phyloP scores from a whole-genome alignment of 306 rosid species.

The Acacia acuminata region DNA sequence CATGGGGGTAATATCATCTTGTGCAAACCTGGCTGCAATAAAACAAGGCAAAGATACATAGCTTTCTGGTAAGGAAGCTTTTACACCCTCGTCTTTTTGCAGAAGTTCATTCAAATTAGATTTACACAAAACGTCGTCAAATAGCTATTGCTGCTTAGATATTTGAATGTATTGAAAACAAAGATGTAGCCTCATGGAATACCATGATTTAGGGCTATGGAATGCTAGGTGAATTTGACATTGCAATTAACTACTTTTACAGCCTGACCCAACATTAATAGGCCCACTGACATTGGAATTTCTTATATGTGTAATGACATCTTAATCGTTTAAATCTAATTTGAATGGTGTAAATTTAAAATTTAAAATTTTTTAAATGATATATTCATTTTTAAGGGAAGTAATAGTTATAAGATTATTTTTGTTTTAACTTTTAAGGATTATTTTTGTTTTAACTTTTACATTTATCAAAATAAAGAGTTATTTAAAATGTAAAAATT shows the following conservation, averaged over 20 bases:
- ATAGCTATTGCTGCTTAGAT: slow-evolving; percentile 66
- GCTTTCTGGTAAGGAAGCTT: slow-evolving; percentile 51
- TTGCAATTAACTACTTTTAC: slow-evolving; percentile 58
- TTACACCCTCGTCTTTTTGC: slow-evolving; percentile 61
- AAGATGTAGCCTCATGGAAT: slow-evolving; percentile 90
- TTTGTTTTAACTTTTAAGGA: too few relatives aligned
- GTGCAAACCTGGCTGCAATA: slow-evolving; percentile 70
- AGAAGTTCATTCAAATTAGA: slow-evolving; percentile 76
- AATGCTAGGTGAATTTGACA: slow-evolving; percentile 75
- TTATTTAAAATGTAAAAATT: too few relatives aligned
- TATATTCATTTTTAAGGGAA: too few relatives aligned
- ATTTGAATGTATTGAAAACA: slow-evolving; percentile 56
- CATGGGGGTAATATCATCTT: slow-evolving; percentile 79
- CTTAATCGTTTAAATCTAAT: too few relatives aligned
- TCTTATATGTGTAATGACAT: too few relatives aligned
- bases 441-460: too few relatives aligned
- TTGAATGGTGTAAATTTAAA: too few relatives aligned
- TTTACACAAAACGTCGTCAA: slow-evolving; percentile 81
- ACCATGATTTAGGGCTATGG: slow-evolving; percentile 90
- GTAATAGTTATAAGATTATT: too few relatives aligned
- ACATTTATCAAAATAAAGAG: too few relatives aligned
- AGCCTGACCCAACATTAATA: neutral
- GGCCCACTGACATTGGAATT: neutral
- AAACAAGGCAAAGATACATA: slow-evolving; percentile 80
- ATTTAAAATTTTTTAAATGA: too few relatives aligned